Evolutionary conservation across 257 asterid species (phyloP).

Genomic region (Perilla frutescens): DNA sequence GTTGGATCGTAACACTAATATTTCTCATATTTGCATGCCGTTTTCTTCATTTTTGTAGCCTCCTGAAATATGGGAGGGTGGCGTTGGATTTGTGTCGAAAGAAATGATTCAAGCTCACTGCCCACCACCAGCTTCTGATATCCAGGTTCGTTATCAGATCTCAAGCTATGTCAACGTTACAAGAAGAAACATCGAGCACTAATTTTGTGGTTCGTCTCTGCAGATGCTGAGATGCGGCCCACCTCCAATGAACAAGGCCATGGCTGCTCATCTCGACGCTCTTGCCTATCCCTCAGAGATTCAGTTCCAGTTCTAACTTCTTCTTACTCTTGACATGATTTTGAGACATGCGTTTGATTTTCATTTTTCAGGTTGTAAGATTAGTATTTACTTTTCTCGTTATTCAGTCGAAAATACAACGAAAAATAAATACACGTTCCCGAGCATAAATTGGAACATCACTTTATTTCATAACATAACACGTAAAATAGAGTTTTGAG

Average conservation of each 20-base stretch:
- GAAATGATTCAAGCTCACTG: constrained; percentile 89
- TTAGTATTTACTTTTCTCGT: constrained; percentile 6
- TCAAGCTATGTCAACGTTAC: not conserved
- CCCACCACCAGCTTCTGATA: constrained; percentile 88
- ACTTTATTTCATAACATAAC: no score
- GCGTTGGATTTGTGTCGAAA: constrained; percentile 84
- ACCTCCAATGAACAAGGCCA: constrained; percentile 98
- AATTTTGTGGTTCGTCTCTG: constrained; percentile 28
- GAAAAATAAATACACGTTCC: not conserved
- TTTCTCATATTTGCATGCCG: not conserved
- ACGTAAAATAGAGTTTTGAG: no score
- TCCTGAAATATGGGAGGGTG: constrained; percentile 93
- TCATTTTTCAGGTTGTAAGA: constrained; percentile 13
- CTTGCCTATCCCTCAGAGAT: constrained; percentile 75
- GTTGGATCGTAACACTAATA: no score
- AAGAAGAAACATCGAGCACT: constrained; percentile 11
- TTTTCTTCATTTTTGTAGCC: constrained; percentile 51
- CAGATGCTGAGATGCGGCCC: constrained; percentile 96
- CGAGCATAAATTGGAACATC: not conserved
- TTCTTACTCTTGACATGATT: constrained; percentile 17
- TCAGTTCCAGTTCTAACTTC: constrained; percentile 77
- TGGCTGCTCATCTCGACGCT: constrained; percentile 90
- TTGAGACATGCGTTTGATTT: constrained; percentile 19
- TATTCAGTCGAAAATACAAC: not conserved
- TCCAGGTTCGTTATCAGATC: constrained; percentile 55